Evolutionary conservation across 73 alveolate genomes (phyloP).

Genomic region (Paraurostyla sp.): DNA sequence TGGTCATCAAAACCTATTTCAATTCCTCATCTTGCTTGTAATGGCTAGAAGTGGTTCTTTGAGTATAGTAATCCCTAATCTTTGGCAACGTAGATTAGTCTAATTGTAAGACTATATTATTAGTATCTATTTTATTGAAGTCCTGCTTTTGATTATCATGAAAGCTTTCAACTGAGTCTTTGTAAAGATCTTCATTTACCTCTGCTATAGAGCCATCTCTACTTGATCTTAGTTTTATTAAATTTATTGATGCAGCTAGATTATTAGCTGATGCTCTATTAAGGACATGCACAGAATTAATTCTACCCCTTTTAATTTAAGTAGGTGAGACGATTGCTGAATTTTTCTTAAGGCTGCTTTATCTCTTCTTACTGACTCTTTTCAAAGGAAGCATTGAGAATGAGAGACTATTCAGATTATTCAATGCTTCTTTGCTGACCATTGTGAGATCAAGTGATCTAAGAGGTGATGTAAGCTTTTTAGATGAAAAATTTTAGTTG

Average conservation of each 20-base stretch:
- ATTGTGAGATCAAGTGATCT: conserved; percentile 26
- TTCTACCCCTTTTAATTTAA: conserved; percentile 4
- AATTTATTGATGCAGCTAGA: conserved; percentile 5
- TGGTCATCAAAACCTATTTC: no score
- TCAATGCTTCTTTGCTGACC: background rate
- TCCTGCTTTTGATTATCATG: background rate
- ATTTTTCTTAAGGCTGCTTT: background rate
- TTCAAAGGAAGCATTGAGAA: background rate
- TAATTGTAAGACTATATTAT: no score
- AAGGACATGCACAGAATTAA: background rate
- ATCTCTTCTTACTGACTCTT: background rate
- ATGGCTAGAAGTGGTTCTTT: no score
- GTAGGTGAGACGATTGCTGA: background rate
- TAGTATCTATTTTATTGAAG: no score
- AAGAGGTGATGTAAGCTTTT: conserved; percentile 12
- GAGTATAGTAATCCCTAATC: no score
- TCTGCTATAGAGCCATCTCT: conserved; percentile 8
- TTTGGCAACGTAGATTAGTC: background rate
- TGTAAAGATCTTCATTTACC: conserved; percentile 32
- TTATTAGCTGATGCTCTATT: conserved; percentile 9
- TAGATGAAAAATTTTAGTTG: background rate
- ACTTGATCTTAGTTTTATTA: background rate
- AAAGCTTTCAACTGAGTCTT: conserved; percentile 18
- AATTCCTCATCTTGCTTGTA: no score
- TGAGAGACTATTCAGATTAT: background rate